Percentiles rank a stretch among this genome's conserved stretches.
Evolutionary conservation across 768 basidiomycete species (phyloP).

Genomic region (Epithele typhae): DNA sequence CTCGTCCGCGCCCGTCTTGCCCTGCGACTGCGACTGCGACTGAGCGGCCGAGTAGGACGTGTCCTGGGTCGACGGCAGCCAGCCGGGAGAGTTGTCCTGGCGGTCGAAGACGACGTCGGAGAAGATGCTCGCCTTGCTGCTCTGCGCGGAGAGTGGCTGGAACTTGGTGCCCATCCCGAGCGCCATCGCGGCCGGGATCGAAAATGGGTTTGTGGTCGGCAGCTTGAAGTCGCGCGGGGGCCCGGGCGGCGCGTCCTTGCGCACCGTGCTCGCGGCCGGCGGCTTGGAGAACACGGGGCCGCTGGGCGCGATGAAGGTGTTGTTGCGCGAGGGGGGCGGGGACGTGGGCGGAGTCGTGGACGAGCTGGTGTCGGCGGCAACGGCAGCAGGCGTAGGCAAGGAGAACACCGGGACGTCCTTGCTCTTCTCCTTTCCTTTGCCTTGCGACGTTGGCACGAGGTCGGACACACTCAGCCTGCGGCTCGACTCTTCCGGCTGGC

Average conservation of each 20-base stretch:
- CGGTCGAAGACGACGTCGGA: slow-evolving; percentile 52
- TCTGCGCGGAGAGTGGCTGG: slow-evolving; percentile 40
- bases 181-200: slow-evolving; percentile 41
- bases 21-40: slow-evolving; percentile 12
- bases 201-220: slow-evolving; percentile 34
- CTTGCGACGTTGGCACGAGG: slow-evolving; percentile 32
- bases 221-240: slow-evolving; percentile 31
- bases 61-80: slow-evolving; percentile 61
- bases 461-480: slow-evolving; percentile 58
- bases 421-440: slow-evolving; percentile 14
- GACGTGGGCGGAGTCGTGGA: slow-evolving; percentile 59
- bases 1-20: too few species aligned
- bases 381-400: background rate
- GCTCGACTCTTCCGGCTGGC: slow-evolving; percentile 10
- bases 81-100: slow-evolving; percentile 38
- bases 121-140: slow-evolving; percentile 47
- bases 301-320: slow-evolving; percentile 21
- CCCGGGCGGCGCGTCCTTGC: slow-evolving; percentile 1
- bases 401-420: background rate
- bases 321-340: slow-evolving; percentile 21
- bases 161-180: slow-evolving; percentile 35
- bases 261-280: too few species aligned
- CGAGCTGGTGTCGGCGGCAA: slow-evolving; percentile 27
- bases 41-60: slow-evolving; percentile 41
- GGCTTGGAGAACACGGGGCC: slow-evolving; percentile 61